These are phyloP conservation scores for Castanea crenata DNA, from an alignment of 306 rosid species.

Conservation along the genomic window DNA sequence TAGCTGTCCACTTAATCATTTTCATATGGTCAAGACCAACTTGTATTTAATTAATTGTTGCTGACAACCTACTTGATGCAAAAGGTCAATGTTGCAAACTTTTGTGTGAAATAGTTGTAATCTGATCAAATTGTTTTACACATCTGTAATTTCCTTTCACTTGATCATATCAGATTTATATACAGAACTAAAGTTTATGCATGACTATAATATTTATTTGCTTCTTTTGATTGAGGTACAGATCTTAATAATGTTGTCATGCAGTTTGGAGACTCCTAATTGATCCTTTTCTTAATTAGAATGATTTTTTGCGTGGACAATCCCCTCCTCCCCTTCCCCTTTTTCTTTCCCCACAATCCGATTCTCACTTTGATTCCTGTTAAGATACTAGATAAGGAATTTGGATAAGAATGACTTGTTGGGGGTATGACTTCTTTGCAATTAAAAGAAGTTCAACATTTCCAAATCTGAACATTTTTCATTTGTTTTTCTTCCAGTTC, in stretches of 20 bases:
- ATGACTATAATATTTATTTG: not conserved
- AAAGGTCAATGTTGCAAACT: not conserved
- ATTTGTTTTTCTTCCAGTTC: constrained; percentile 54
- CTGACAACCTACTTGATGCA: not conserved
- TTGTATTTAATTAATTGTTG: too few relatives aligned
- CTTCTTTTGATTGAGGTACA: not conserved
- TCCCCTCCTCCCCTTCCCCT: too few relatives aligned
- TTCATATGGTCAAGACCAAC: too few relatives aligned
- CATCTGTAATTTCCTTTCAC: not conserved
- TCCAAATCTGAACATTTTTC: not conserved
- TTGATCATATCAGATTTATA: not conserved
- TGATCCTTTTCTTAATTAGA: not conserved
- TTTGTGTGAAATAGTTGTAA: not conserved
- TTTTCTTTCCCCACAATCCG: not conserved
- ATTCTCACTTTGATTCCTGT: not conserved
- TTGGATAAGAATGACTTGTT: not conserved
- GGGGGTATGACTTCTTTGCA: not conserved
- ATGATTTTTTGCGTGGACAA: not conserved
- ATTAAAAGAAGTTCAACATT: not conserved
- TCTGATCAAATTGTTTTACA: not conserved
- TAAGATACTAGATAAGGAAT: not conserved
- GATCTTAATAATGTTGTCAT: not conserved
- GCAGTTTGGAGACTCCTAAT: not conserved
- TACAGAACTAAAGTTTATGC: not conserved
- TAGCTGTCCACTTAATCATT: too few relatives aligned